These are phyloP conservation scores for Salvia miltiorrhiza DNA, from an alignment of 257 asterid genomes.

Conservation along the genomic window DNA sequence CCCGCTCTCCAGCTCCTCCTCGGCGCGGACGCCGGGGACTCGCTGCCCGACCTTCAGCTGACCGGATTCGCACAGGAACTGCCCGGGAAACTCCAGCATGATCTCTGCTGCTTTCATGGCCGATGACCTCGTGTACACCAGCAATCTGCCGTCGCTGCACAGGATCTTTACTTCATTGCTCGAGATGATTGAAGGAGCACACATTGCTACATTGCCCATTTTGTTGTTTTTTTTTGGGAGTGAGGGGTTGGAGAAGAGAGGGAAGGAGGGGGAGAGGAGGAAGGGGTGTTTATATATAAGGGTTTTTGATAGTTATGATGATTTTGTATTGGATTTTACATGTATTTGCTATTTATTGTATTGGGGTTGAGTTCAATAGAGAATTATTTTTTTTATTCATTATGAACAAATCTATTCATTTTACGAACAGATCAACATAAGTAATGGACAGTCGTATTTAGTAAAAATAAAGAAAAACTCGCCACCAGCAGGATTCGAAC, in stretches of 20 bases:
- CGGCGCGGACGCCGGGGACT: conserved; percentile 49
- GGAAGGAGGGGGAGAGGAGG: neutral
- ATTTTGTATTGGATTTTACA: neutral
- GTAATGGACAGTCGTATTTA: no score
- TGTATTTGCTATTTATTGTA: neutral
- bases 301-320: neutral
- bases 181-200: conserved; percentile 55
- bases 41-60: conserved; percentile 49
- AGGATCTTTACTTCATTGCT: conserved; percentile 39
- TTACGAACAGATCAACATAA: no score
- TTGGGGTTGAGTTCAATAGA: no score
- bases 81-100: conserved; percentile 61
- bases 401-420: no score
- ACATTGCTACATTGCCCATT: conserved; percentile 69
- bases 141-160: conserved; percentile 43
- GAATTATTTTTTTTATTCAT: no score
- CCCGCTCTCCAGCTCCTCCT: conserved; percentile 55
- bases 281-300: neutral
- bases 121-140: conserved; percentile 38
- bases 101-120: conserved; percentile 50
- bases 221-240: neutral
- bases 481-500: no score
- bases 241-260: neutral
- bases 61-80: conserved; percentile 48
- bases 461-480: no score